Evolutionary conservation across 768 basidiomycete species (phyloP), one percentile per base, ranked within the genome.

Genomic region (Crucibulum laeve): DNA sequence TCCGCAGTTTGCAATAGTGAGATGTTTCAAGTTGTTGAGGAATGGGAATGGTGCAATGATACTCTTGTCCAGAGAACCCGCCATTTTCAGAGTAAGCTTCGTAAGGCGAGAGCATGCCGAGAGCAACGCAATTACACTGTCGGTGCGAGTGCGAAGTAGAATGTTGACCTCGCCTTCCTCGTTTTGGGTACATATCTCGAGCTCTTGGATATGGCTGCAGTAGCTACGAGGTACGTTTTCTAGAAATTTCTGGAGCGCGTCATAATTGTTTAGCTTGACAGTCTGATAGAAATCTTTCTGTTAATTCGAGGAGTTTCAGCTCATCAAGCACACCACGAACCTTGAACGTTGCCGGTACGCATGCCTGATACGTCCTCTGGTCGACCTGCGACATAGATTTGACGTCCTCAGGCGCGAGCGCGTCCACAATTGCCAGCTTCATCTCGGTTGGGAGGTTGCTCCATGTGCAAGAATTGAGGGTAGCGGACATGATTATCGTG

Each of bases 391-490:
- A 67, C 48, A 86, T 68, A 0, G 71, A 56, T 18, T 67, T 61
- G 25, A 77, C 59, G 45, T 77, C 76, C 48, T 55, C 44, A 17
- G 57, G 50, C 36, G 69, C 69, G 48, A 86, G 73, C 45, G 61
- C 56, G 34, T 68, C 73, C 36, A 82, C 61, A 58, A 88, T 53
- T 21, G 74, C 64, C 52, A 82, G 69, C 62, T 78, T 79, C 59
- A 88, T 78, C 50, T 88, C 86, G 0, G 67, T 65, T 35, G 86
- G 86, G 50, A 88, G 80, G 18, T 59, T 39, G 47, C 69, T 54
- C 85, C 85, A 37, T 11, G 4, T n/a, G 13, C 19, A 87, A 52
- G 64, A 53, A 42, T 45, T 39, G 48, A 47, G 36, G 42, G 44
- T 30, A 19, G 35, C n/a, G 36, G 43, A 15, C 41, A 40, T 48